Evolutionary conservation across 2,329 filamentous ascomycete genomes (phyloP), one percentile per base, ranked within the genome.

Genomic region (Xylaria sp.): DNA sequence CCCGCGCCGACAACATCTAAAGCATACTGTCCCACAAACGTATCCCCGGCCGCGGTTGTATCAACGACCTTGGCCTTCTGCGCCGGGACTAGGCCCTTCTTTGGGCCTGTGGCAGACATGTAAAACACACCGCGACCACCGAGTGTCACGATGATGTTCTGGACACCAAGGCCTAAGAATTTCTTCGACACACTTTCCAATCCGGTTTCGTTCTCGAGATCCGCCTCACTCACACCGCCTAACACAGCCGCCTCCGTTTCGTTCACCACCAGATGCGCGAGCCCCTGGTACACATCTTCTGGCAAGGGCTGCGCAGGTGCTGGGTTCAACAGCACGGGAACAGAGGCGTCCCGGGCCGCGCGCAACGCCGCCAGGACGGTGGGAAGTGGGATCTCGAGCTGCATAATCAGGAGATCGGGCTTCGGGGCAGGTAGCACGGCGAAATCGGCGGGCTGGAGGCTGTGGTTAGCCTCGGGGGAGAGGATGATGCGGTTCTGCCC

Each of bases 31-130:
- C 95, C 94, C 4, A 96, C 92, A 78, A 97, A 97, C 0, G 94
- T 97, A 76, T 98, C 94, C 0, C 94, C 94, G 4, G 95, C 95
- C 1, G 91, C 94, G 7, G 94, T 98, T 1, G 94, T 98, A 76
- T 98, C 94, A 4, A 97, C 87, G 1, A 98, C 94, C 19, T 76
- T 78, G 3, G 92, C 89, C 76, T 90, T 89, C 65, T 86, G 83
- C 0, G 91, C 92, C 2, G 79, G 75, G 4, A 93, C 77, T 67
- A 87, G 72, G 1, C 80, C 82, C 55, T 79, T 80, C 45, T 70
- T 71, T 23, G 75, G 77, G 2, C 65, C 69, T 45, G 68, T 40
- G 33, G 75, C 77, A 19, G 81, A 84, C 57, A 83, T 80, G 73
- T 85, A 92, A 75, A 87, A 92, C 28, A 89, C 89, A n/a, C 93